These are phyloP conservation scores for Malassezia sympodialis DNA, from an alignment of 1,284 basidiomycete genomes.

Conservation along the genomic window DNA sequence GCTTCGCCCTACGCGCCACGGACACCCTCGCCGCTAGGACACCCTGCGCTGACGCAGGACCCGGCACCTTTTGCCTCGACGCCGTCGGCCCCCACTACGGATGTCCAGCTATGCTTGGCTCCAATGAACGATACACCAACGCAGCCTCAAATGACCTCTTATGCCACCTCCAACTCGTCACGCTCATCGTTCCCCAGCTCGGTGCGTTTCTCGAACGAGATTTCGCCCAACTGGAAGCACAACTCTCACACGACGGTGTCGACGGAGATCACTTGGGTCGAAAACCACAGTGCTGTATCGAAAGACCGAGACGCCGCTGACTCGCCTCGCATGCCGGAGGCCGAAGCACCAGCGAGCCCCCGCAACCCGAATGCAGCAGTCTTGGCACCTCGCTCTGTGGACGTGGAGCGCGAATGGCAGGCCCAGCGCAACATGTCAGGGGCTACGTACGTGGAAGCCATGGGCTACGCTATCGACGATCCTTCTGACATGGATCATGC, in stretches of 20 bases:
- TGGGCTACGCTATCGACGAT: conserved; percentile 1
- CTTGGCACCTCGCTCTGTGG: background rate
- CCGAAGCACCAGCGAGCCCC: background rate
- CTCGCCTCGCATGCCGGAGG: background rate
- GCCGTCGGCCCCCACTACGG: background rate
- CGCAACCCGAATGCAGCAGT: background rate
- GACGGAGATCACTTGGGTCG: conserved; percentile 13
- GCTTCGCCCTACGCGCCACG: conserved; percentile 1
- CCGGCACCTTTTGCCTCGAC: background rate
- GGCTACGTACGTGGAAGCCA: background rate
- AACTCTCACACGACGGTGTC: conserved; percentile 1
- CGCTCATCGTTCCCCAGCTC: conserved; percentile 14
- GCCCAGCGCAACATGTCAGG: background rate
- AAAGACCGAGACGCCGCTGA: background rate
- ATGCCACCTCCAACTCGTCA: conserved; percentile 10
- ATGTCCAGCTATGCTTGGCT: background rate
- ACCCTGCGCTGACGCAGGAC: background rate
- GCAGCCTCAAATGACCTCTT: background rate
- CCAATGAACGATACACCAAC: background rate
- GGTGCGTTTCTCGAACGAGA: conserved; percentile 7
- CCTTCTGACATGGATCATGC: background rate
- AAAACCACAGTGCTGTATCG: background rate
- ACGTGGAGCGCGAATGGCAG: background rate
- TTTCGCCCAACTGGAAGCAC: conserved; percentile 12
- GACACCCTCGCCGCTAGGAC: conserved; percentile 9